Base-by-base conservation (phyloP, 2,329 filamentous ascomycete genomes). In the Colletotrichum sp. region DNA sequence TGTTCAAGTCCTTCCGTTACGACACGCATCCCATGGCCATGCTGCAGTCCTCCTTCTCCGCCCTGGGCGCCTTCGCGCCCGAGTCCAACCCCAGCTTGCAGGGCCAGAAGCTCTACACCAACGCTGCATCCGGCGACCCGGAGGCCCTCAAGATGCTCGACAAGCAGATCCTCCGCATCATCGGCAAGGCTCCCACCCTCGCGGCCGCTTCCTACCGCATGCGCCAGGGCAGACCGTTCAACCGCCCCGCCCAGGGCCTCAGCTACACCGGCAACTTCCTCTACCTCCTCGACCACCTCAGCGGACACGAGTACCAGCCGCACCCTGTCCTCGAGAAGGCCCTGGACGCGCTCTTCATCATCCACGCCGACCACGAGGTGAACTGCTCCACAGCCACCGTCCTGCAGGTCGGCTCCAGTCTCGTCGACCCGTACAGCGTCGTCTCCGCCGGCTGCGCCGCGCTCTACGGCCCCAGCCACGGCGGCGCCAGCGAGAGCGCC, bases 341-440 rank as follows among this genome's bases (percentile, higher is more conserved):
- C n/a, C 82, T 92, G 18, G 88, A 91, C 69, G 85, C 86, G 7
- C 85, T 92, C 4, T 90, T 90, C 79, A 88, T 91, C 70, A 85
- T 92, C 28, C 89, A 91, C 77, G 88, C 89, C 3, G 90, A 92
- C 78, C 90, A 92, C 79, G 91, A 91, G 75, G 89, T 92, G 80
- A 91, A 91, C 78, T 88, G 89, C 79, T 89, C 89, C 3, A 91
- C 90, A 0, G 89, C 90, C 2, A 88, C 90, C 2, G 86, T 90
- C 36, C 82, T 92, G 18, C 89, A 91, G 72, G 89, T 91, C 24
- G 89, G 90, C 9, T 90, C 87, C 71, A 89, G 88, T 0, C 81
- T 92, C 13, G 87, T 91, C 0, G 91, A 92, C 78, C 90, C 90
- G 0, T 91, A 85, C 75, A 90, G 87, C 77, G 85, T 89, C 21